A percentile compares a stretch with the other conserved stretches of the same genome.
These are phyloP conservation scores for Gastrolobium bilobum DNA, from an alignment of 306 rosid species.

Conservation along the genomic window DNA sequence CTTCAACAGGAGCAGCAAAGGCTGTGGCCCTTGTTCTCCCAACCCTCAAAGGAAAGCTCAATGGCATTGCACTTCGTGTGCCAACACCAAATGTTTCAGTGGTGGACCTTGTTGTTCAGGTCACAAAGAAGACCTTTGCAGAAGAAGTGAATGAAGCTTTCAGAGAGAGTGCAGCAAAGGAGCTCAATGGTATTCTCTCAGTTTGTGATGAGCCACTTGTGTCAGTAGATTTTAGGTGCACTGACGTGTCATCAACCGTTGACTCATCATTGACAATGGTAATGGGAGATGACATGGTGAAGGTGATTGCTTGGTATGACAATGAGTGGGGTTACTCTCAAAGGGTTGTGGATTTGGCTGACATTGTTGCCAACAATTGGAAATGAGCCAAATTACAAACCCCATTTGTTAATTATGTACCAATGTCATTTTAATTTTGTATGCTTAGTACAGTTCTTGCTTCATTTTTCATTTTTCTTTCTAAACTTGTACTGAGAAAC, in stretches of 20 bases:
- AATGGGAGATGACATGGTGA: slow-evolving; percentile 98
- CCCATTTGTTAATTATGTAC: slow-evolving; percentile 10
- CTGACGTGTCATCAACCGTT: slow-evolving; percentile 92
- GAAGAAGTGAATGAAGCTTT: slow-evolving; percentile 96
- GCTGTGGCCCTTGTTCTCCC: slow-evolving; percentile 98
- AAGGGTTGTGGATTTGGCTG: slow-evolving; percentile 97
- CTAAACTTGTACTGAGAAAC: slow-evolving; percentile 61
- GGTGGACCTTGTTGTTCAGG: slow-evolving; percentile 95
- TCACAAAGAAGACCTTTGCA: slow-evolving; percentile 90
- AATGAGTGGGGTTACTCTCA: slow-evolving; percentile 99
- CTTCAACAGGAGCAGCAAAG: slow-evolving; percentile 99
- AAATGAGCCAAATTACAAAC: slow-evolving; percentile 44
- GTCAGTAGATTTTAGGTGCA: slow-evolving; percentile 93
- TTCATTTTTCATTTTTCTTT: slow-evolving; percentile 42
- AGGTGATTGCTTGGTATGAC: slow-evolving; percentile 99
- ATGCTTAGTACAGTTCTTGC: slow-evolving; percentile 33
- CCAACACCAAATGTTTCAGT: slow-evolving; percentile 98
- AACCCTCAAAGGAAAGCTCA: slow-evolving; percentile 88
- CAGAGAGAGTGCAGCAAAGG: slow-evolving; percentile 86
- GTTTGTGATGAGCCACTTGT: slow-evolving; percentile 98
- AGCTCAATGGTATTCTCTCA: slow-evolving; percentile 78
- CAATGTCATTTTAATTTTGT: slow-evolving; percentile 51
- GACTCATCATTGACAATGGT: slow-evolving; percentile 98
- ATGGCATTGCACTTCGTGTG: slow-evolving; percentile 95
- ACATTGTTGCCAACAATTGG: slow-evolving; percentile 97